These are phyloP conservation scores for Capsicum rhomboideum DNA, from an alignment of 257 asterid genomes.

Conservation along the genomic window DNA sequence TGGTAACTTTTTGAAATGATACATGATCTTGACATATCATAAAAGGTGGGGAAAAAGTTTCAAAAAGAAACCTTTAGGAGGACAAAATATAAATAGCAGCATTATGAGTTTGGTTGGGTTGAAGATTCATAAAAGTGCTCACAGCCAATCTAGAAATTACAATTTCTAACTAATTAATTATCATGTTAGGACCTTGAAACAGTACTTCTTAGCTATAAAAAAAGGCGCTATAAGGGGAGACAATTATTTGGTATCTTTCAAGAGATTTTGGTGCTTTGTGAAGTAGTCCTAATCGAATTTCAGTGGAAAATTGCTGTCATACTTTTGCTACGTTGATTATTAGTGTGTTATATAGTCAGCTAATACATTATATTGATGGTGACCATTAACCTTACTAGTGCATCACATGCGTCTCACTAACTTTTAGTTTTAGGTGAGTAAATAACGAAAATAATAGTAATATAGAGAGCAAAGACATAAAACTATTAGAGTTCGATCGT, in stretches of 20 bases:
- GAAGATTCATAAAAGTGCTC: conserved; percentile 2
- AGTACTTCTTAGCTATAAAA: not conserved
- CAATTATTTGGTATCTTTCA: not conserved
- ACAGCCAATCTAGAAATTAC: not conserved
- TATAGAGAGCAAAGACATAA: not conserved
- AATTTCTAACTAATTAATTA: not conserved
- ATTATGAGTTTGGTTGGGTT: not conserved
- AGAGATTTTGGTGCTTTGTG: conserved; percentile 1
- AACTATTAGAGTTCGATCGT: not conserved
- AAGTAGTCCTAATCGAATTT: not conserved
- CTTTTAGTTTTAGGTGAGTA: not conserved
- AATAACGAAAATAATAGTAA: too few species aligned
- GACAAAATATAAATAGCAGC: conserved; percentile 1
- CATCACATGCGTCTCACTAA: not conserved
- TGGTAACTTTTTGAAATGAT: not conserved
- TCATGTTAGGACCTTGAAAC: not conserved
- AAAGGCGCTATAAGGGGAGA: not conserved
- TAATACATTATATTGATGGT: not conserved
- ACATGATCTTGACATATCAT: not conserved
- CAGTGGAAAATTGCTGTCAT: conserved; percentile 1
- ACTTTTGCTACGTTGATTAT: not conserved
- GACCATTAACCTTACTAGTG: not conserved
- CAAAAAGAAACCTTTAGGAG: not conserved
- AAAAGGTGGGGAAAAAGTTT: not conserved
- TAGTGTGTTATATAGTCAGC: not conserved